A percentile compares a stretch with the other conserved stretches of the same genome.
phyloP scores from a whole-genome alignment of 2,329 filamentous ascomycete genomes.

The Malbranchea zuffiana region DNA sequence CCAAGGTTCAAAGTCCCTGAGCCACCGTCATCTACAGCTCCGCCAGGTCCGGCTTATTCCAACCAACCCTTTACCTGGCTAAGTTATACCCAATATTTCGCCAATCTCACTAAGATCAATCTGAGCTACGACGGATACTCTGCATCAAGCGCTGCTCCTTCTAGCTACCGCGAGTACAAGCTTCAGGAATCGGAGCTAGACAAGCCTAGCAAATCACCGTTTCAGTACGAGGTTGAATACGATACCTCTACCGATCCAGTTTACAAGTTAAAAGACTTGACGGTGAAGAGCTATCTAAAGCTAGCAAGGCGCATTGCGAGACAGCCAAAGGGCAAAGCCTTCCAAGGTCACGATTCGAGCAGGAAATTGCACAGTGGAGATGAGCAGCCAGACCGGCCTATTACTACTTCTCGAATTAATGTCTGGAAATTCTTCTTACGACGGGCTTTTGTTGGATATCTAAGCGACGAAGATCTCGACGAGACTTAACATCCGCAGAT shows the following conservation, averaged over 20 bases:
- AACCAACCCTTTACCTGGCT: conserved; percentile 68
- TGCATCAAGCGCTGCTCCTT: conserved; percentile 21
- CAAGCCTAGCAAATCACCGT: conserved; percentile 44
- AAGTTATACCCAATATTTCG: conserved; percentile 82
- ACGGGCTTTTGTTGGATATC: conserved; percentile 16
- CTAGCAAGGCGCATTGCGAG: conserved; percentile 69
- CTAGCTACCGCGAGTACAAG: conserved; percentile 37
- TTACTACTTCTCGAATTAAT: conserved; percentile 4
- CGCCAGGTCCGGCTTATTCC: conserved; percentile 82
- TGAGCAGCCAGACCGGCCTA: background rate
- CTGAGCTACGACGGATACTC: conserved; percentile 42
- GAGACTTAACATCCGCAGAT: no score
- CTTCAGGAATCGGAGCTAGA: conserved; percentile 45
- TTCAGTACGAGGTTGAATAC: conserved; percentile 76
- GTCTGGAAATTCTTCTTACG: conserved; percentile 15
- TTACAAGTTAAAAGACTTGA: conserved; percentile 71
- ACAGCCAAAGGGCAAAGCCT: conserved; percentile 18
- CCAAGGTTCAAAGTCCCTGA: conserved; percentile 56
- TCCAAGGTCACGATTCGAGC: background rate
- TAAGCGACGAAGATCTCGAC: conserved; percentile 7
- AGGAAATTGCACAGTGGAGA: conserved; percentile 1
- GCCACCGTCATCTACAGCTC: conserved; percentile 58
- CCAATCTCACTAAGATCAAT: conserved; percentile 86
- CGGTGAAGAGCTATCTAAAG: conserved; percentile 67
- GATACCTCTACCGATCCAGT: conserved; percentile 64